Evolutionary conservation across 768 basidiomycete genomes (phyloP), one percentile per base, ranked within the genome.

Genomic region (Cystobasidiopsis lactophilus): DNA sequence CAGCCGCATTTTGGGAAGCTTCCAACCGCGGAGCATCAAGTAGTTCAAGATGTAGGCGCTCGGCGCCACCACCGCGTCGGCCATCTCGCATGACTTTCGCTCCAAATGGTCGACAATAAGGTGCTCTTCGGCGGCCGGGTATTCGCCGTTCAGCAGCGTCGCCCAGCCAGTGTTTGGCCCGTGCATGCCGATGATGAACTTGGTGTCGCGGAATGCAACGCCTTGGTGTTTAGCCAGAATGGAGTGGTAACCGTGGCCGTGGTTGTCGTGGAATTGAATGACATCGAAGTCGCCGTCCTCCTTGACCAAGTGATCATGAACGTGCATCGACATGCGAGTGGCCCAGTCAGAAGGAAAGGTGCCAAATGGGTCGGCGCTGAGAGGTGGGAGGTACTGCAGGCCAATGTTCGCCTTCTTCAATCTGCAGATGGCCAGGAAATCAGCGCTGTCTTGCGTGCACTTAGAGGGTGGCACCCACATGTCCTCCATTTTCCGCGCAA

Each of bases 181-280:
- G 49, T 59, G 58, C 35, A 59, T 35, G n/a, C 58, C 58, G 16
- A 59, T 54, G 41, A 57, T 50, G 44, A 59, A 16, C 1, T 38
- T 39, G 3, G 31, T 54, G 2, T 33, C 2, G 16, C 24, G 40
- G 18, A 59, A 44, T 7, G 58, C 58, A 49, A 59, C 52, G 5
- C 58, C 58, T 29, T 57, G 54, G 48, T 52, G 38, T n/a, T 37
- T 37, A 3, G 23, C 58, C 31, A 59, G 53, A 5, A 52, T 29
- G 19, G 29, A n/a, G 35, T 57, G 55, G 49, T 52, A 59, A 14
- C 55, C 54, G 48, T 56, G 54, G n/a, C 58, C 58, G 31, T 56
- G 55, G 50, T 59, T 59, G 53, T 59, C 58, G 14, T 56, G 58
- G 45, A 59, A 59, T 50, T 59, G 58, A 24, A 59, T 23, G 38